Evolutionary conservation across 2,329 filamentous ascomycete genomes (phyloP), one percentile per base, ranked within the genome.

Genomic region (Decorospora gaudefroyi): DNA sequence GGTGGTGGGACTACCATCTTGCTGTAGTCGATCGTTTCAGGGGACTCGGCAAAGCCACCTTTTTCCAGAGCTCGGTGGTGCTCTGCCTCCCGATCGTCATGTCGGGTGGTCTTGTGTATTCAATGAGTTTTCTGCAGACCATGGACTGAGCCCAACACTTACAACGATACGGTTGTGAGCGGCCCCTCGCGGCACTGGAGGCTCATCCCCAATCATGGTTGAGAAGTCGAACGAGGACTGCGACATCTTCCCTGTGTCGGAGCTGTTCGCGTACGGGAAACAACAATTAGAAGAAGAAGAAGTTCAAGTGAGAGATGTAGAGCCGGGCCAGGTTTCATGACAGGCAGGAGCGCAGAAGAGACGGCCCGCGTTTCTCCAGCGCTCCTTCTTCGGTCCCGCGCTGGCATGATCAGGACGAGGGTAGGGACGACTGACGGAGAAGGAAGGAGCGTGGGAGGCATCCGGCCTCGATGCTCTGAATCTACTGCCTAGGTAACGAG

Each of bases 351-450:
- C 38, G 21, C 13, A n/a, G 19, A 38, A 15, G 40, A 18, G 17
- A 45, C 21, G 32, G 30, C 30, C 23, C 17, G 26, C 33, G 19
- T 30, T 42, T 25, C 36, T 26, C 37, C 11, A 30, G 21, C 8
- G 51, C 31, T 25, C 48, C 42, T 54, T 46, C 48, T 42, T n/a
- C 18, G 11, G 8, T 9, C 22, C 31, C 31, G 31, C 22, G 11
- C 42, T 27, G 34, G 38, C 37, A 36, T 45, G 33, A 41, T 32
- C 16, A 4, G 21, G 11, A 13, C 16, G 8, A 10, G 27, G 4
- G 27, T 29, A 7, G n/a, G n/a, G n/a, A n/a, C n/a, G 25, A 19
- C 8, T 16, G 25, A 32, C 16, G 5, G 4, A 7, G 10, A 21
- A 35, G 45, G 49, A 49, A 28, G 22, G 16, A 28, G 12, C 10